Evolutionary conservation across 2,329 filamentous ascomycete species (phyloP).

Genomic region (Aspergillus quadricinctus): DNA sequence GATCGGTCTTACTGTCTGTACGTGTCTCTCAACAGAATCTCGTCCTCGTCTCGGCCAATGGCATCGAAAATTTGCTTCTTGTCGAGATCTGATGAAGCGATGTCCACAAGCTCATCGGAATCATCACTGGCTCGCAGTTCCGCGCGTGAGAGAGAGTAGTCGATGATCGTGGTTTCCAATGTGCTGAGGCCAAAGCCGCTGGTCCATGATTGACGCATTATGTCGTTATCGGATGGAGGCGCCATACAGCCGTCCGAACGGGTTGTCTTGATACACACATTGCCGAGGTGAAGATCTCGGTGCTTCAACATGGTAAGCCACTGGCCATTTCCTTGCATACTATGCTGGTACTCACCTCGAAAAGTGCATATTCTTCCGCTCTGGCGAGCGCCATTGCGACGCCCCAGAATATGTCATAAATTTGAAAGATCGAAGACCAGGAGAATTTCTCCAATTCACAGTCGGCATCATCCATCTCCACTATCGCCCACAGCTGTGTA

Average conservation of each 20-base stretch:
- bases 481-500: constrained; percentile 58
- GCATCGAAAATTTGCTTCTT: constrained; percentile 42
- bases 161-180: constrained; percentile 61
- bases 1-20: constrained; percentile 37
- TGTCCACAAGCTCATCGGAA: constrained; percentile 20
- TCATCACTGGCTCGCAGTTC: constrained; percentile 37
- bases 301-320: constrained; percentile 39
- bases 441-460: constrained; percentile 50
- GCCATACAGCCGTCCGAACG: constrained; percentile 29
- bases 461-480: constrained; percentile 64
- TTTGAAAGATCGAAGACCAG: constrained; percentile 42
- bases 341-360: constrained; percentile 44
- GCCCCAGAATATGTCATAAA: constrained; percentile 65
- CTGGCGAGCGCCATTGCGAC: constrained; percentile 59
- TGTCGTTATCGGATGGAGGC: constrained; percentile 27
- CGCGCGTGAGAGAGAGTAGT: constrained; percentile 64
- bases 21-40: constrained; percentile 37
- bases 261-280: constrained; percentile 54
- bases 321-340: background rate
- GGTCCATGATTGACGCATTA: constrained; percentile 26
- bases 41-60: constrained; percentile 39
- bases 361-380: constrained; percentile 56
- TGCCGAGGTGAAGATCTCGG: constrained; percentile 63
- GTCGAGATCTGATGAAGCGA: constrained; percentile 40
- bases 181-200: constrained; percentile 50